Evolutionary conservation across 148 eudicot species (phyloP).

Genomic region (Rhododendron ovatum): DNA sequence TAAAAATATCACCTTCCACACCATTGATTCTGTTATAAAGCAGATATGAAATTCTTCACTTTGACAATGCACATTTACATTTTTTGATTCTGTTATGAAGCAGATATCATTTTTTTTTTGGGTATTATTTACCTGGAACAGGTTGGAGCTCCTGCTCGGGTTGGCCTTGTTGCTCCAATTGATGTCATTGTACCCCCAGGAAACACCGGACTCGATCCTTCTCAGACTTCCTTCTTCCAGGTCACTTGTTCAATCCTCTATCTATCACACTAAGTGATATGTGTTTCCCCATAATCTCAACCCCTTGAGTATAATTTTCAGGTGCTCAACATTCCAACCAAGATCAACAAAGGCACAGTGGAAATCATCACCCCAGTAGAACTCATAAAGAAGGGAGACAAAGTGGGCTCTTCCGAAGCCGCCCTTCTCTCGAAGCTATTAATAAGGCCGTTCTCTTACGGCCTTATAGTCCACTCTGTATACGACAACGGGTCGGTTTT

Average conservation of each 20-base stretch:
- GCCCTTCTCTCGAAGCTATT: conserved; percentile 48
- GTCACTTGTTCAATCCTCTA: background rate
- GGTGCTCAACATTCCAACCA: conserved; percentile 54
- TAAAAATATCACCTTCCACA: background rate
- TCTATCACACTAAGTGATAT: too few species aligned
- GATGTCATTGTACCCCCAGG: conserved; percentile 56
- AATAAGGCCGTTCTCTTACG: conserved; percentile 48
- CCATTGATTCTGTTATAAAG: background rate
- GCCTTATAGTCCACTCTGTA: conserved; percentile 32
- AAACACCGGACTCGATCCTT: conserved; percentile 57
- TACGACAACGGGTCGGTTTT: conserved; percentile 50
- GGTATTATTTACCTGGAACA: background rate
- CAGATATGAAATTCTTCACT: too few species aligned
- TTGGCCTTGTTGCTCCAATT: conserved; percentile 46
- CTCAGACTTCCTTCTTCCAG: conserved; percentile 57
- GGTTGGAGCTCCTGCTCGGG: conserved; percentile 63
- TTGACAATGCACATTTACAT: background rate
- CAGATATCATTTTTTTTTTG: too few species aligned
- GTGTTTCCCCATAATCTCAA: background rate
- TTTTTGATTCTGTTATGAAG: too few species aligned
- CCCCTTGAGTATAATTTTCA: background rate
- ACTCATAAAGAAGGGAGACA: conserved; percentile 54
- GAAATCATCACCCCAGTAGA: conserved; percentile 57
- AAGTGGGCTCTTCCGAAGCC: conserved; percentile 51
- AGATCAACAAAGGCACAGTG: conserved; percentile 55